Percentiles rank a stretch among this genome's conserved stretches.
These are phyloP conservation scores for Coniochaeta ligniaria DNA, from an alignment of 2,329 filamentous ascomycete genomes.

Conservation along the genomic window DNA sequence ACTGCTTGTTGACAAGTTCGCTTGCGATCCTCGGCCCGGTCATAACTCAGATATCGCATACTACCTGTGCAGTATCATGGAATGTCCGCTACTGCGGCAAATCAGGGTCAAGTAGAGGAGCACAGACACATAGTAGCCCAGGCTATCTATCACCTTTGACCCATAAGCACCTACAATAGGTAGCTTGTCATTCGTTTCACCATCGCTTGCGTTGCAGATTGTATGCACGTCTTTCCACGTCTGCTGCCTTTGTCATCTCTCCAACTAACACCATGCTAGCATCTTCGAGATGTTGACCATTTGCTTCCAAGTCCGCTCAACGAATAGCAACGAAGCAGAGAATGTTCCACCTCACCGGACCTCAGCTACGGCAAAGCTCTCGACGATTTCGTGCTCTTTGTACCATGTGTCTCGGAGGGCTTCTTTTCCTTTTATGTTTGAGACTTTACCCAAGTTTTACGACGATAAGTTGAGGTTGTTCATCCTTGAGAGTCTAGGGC, in stretches of 20 bases:
- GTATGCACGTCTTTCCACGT: constrained; percentile 13
- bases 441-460: no score
- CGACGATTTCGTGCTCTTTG: no score
- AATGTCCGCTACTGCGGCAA: constrained; percentile 21
- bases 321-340: constrained; percentile 21
- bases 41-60: no score
- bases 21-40: no score
- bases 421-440: no score
- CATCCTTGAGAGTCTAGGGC: no score
- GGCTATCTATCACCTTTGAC: neutral
- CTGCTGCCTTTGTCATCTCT: neutral
- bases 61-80: no score
- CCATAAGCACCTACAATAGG: constrained; percentile 31
- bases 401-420: no score
- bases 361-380: no score
- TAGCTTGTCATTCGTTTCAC: constrained; percentile 37
- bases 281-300: constrained; percentile 31
- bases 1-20: no score
- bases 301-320: constrained; percentile 25
- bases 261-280: constrained; percentile 7
- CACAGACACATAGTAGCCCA: neutral
- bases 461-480: no score
- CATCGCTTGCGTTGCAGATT: constrained; percentile 33
- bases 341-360: constrained; percentile 8
- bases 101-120: constrained; percentile 7